Evolutionary conservation across 192 early-diverging fungal species (phyloP), one percentile per base, ranked within the genome.

Genomic region (Coemansia sp.): DNA sequence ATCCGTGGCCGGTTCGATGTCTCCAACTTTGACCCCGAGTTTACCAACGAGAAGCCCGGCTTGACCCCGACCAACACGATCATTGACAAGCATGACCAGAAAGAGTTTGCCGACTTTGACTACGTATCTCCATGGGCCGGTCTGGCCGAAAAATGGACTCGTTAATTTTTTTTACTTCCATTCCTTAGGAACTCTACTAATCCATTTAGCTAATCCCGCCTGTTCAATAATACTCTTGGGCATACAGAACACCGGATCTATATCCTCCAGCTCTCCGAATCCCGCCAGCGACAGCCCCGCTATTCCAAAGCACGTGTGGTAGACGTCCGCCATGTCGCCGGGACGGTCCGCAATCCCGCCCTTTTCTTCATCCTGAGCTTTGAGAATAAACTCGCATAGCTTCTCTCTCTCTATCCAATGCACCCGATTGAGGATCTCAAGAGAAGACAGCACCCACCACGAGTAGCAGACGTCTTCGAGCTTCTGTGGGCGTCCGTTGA

Each of bases 21-120:
- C 11, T 96, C 93, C 34, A 98, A 98, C 86, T 99, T 99, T 88
- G 96, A 99, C 63, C 85, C 87, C 15, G 95, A 99, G 80, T 99
- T 99, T 60, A 99, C 96, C n/a, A 80, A 82, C 36, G 94, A 98
- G 81, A 76, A 82, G 47, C 94, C 96, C 2, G 91, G 92, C 0
- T 64, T 99, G 49, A 98, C 96, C 14, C 96, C 95, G 0, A 88
- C 91, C 41, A 86, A 93, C 50, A 89, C 87, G 40, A 83, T 91
- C 23, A 75, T 98, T 40, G 86, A 83, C 4, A 71, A 76, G 12
- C 80, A 82, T 5, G 90, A 96, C 66, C 96, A 99, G 76, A 87
- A 93, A 66, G 93, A 98, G 72, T 99, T 99, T 72, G 61, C 81
- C 28, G 87, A 88, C 31, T 99, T 99, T 78, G 93, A 92, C 18